These are phyloP conservation scores for Candida insectorum DNA, from an alignment of 805 yeast genomes.

Conservation along the genomic window DNA sequence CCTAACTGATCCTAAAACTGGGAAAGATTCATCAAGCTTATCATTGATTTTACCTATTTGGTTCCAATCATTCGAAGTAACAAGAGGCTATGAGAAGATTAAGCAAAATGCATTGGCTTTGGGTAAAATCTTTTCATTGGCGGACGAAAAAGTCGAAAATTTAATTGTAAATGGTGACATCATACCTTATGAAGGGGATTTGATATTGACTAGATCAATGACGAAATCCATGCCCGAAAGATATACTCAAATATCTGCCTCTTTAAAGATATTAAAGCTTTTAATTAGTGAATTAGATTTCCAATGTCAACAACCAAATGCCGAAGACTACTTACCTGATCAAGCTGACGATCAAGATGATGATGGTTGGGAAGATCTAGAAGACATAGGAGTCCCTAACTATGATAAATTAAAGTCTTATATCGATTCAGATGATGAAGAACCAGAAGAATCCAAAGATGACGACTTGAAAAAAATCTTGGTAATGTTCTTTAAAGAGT, in stretches of 20 bases:
- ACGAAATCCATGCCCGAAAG: conserved; percentile 60
- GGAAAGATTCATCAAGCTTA: conserved; percentile 40
- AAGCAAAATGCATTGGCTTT: conserved; percentile 67
- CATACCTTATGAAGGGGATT: conserved; percentile 54
- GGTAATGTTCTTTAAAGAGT: conserved; percentile 53
- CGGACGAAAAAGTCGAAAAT: conserved; percentile 48
- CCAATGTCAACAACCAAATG: conserved; percentile 53
- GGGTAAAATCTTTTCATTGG: conserved; percentile 58
- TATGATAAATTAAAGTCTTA: conserved; percentile 61
- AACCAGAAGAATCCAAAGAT: conserved; percentile 25
- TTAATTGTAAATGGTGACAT: conserved; percentile 76
- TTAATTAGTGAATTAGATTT: conserved; percentile 66
- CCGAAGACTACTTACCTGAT: conserved; percentile 30
- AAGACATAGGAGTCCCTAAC: conserved; percentile 59
- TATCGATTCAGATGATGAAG: conserved; percentile 45
- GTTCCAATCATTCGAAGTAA: conserved; percentile 77
- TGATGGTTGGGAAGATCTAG: conserved; percentile 77
- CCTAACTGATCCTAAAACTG: conserved; percentile 24
- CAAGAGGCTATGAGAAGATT: conserved; percentile 75
- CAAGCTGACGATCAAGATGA: conserved; percentile 40
- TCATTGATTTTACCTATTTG: conserved; percentile 67
- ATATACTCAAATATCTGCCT: conserved; percentile 65
- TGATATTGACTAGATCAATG: conserved; percentile 86
- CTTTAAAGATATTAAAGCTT: conserved; percentile 68
- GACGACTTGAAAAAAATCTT: conserved; percentile 40